Evolutionary conservation across 2,329 filamentous ascomycete genomes (phyloP).

Genomic region (Berkeleyomyces rouxiae): DNA sequence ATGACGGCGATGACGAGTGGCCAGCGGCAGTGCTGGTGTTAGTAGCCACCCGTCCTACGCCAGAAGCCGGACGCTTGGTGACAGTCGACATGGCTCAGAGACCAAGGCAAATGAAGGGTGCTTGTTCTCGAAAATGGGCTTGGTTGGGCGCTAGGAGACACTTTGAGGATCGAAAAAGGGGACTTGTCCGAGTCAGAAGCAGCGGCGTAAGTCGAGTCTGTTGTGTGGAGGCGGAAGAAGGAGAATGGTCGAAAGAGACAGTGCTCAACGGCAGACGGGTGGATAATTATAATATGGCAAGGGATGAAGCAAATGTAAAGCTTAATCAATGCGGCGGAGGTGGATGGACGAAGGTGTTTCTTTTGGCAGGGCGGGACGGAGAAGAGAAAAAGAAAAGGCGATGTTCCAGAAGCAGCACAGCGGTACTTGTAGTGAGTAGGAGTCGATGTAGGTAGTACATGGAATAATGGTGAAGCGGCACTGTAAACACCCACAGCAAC

Average conservation of each 20-base stretch:
- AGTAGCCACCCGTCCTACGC: constrained; percentile 10
- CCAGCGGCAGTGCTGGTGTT: constrained; percentile 28
- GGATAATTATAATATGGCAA: no score
- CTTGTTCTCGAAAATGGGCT: not conserved
- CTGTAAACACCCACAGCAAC: not conserved
- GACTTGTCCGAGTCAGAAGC: not conserved
- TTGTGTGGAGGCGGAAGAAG: no score
- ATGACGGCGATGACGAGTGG: constrained; percentile 20
- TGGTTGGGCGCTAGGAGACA: not conserved
- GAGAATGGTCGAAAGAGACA: no score
- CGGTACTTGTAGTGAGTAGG: not conserved
- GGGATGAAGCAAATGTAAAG: not conserved
- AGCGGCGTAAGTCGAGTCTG: not conserved
- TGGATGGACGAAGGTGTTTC: no score
- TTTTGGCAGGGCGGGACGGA: no score
- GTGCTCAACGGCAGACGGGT: no score
- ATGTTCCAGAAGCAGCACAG: not conserved
- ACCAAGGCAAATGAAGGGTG: not conserved
- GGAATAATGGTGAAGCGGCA: not conserved
- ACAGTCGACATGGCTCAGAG: constrained; percentile 10
- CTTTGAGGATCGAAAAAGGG: not conserved
- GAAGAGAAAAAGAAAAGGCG: not conserved
- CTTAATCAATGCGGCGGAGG: not conserved
- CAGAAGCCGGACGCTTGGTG: constrained; percentile 12
- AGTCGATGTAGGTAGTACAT: not conserved